These are phyloP conservation scores for Tylopilus rubrobrunneus DNA, from an alignment of 768 basidiomycete species.

Conservation along the genomic window DNA sequence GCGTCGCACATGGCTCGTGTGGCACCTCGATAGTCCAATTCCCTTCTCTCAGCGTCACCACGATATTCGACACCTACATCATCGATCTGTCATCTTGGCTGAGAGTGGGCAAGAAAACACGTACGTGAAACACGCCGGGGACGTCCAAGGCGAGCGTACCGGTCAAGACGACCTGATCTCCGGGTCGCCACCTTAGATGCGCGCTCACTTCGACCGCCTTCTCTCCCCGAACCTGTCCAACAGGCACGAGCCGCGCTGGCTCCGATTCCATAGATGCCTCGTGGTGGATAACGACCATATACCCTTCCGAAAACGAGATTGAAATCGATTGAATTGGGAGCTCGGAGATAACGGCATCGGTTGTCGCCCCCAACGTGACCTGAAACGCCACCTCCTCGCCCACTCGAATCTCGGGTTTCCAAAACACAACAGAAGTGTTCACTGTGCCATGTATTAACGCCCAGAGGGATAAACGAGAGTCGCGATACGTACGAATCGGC, in stretches of 20 bases:
- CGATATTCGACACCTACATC: constrained; percentile 40
- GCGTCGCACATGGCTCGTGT: constrained; percentile 40
- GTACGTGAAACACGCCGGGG: constrained; percentile 53
- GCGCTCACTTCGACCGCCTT: constrained; percentile 29
- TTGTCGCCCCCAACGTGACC: constrained; percentile 55
- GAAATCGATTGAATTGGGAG: constrained; percentile 60
- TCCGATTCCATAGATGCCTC: constrained; percentile 14
- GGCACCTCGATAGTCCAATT: constrained; percentile 68
- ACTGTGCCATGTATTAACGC: constrained; percentile 41
- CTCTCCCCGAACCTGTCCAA: constrained; percentile 45
- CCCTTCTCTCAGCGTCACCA: constrained; percentile 53
- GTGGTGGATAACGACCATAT: constrained; percentile 49
- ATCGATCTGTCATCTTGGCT: background rate
- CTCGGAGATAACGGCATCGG: constrained; percentile 43
- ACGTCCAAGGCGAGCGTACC: constrained; percentile 54
- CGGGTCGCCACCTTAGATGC: constrained; percentile 56
- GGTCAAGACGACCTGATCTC: constrained; percentile 50
- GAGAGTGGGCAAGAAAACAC: constrained; percentile 13
- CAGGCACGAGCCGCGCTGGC: constrained; percentile 29
- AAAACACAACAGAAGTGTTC: constrained; percentile 64
- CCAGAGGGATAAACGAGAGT: background rate
- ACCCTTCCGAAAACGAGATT: constrained; percentile 53
- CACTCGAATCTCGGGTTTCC: constrained; percentile 59
- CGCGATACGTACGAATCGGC: constrained; percentile 53
- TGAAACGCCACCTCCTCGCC: constrained; percentile 71